A percentile compares a stretch with the other conserved stretches of the same genome.
Conservation (phyloP, 73 alveolate species). For the Effrenium voratum region DNA sequence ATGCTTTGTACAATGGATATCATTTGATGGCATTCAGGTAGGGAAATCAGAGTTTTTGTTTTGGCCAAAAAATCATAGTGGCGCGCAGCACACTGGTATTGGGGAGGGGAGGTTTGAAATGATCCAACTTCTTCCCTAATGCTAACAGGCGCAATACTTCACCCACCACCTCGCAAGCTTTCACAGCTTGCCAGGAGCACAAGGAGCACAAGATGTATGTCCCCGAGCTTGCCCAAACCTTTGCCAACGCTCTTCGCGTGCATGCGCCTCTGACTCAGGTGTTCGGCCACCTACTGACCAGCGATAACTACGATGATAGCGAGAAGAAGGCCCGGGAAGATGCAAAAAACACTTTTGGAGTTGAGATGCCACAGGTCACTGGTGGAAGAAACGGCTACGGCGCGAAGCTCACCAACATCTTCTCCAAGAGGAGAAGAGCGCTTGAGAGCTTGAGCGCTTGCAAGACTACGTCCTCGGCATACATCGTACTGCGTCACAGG, state of each 20-base stretch:
- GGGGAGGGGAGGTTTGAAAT: no score
- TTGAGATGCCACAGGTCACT: constrained; percentile 94
- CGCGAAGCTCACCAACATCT: constrained; percentile 99
- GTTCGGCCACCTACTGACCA: constrained; percentile 99
- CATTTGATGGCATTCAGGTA: no score
- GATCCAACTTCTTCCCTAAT: no score
- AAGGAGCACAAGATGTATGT: constrained; percentile 98
- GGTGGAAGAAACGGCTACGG: constrained; percentile 99
- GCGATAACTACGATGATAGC: constrained; percentile 99
- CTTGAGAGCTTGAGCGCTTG: not conserved
- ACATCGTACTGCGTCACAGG: not conserved
- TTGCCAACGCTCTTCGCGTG: not conserved
- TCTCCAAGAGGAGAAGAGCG: constrained; percentile 97
- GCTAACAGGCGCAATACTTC: not conserved
- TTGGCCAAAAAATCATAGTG: no score
- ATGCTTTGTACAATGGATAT: no score
- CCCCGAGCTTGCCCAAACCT: constrained; percentile 97
- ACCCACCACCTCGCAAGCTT: not conserved
- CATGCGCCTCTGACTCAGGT: constrained; percentile 17
- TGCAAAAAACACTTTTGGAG: no score
- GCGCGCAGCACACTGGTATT: no score
- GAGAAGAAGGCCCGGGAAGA: constrained; percentile 96
- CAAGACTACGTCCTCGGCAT: not conserved
- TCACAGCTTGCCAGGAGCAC: constrained; percentile 94
- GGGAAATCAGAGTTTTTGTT: no score